Conservation (phyloP, 108 stramenopile species). For the Pseudonitzschia pungens region DNA sequence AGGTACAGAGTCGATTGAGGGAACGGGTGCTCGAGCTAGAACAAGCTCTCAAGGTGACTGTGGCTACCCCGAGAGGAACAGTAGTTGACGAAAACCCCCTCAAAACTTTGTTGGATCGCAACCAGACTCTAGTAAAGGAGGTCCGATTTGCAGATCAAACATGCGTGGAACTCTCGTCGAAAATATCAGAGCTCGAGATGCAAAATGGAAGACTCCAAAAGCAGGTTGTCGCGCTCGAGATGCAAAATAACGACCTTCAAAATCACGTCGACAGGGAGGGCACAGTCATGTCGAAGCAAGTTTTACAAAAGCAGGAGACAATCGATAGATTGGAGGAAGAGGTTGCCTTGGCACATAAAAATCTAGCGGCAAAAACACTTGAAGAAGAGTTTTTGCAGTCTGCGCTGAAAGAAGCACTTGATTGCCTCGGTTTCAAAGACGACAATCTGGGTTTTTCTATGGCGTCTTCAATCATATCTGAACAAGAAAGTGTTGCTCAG, state of each 20-base stretch:
- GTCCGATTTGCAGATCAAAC: slow-evolving; percentile 86
- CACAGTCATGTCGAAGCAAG: background rate
- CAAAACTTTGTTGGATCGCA: slow-evolving; percentile 62
- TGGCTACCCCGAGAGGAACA: slow-evolving; percentile 36
- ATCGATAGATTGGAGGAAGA: slow-evolving; percentile 4
- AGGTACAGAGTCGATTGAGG: slow-evolving; percentile 25
- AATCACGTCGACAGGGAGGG: background rate
- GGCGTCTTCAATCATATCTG: slow-evolving; percentile 8
- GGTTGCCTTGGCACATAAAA: background rate
- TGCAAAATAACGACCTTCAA: slow-evolving; percentile 9
- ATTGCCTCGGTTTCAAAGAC: background rate
- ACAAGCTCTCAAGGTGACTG: slow-evolving; percentile 26
- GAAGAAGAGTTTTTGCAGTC: background rate
- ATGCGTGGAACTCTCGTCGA: slow-evolving; percentile 68
- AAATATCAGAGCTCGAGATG: slow-evolving; percentile 32
- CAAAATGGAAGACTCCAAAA: slow-evolving; percentile 21
- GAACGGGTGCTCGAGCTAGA: slow-evolving; percentile 30
- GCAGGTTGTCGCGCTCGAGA: slow-evolving; percentile 15
- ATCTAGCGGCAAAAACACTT: background rate
- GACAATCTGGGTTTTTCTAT: background rate
- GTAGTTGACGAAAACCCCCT: slow-evolving; percentile 37
- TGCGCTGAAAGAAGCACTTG: slow-evolving; percentile 2
- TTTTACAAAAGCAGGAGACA: background rate
- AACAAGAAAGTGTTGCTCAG: background rate
- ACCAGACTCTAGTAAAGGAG: slow-evolving; percentile 78